These are phyloP conservation scores for Sphagnum fallax DNA, from an alignment of 228 moss, liverwort and hornwort genomes.

Conservation along the genomic window DNA sequence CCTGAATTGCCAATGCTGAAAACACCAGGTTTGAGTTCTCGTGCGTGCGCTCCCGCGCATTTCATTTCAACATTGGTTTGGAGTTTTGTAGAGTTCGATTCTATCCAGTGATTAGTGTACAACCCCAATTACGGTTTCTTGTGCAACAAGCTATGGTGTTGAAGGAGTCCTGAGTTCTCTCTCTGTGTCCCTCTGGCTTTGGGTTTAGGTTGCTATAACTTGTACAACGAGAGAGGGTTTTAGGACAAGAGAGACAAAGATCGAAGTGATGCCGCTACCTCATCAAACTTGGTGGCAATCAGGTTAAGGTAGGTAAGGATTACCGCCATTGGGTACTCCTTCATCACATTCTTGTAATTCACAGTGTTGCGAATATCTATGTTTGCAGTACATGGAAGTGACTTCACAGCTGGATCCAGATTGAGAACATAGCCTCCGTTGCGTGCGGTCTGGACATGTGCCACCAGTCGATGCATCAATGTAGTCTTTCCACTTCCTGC, in stretches of 20 bases:
- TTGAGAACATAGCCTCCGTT: constrained; percentile 88
- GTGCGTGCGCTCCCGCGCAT: too few relatives aligned
- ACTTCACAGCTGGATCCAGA: constrained; percentile 85
- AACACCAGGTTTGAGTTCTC: too few relatives aligned
- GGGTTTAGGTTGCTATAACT: too few relatives aligned
- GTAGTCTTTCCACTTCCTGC: constrained; percentile 93
- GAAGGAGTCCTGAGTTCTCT: too few relatives aligned
- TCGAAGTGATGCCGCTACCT: constrained; percentile 30
- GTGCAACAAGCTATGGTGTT: too few relatives aligned
- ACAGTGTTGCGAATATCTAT: constrained; percentile 98
- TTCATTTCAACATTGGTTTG: too few relatives aligned
- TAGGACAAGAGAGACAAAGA: not conserved
- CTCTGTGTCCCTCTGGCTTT: too few relatives aligned
- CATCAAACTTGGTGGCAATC: constrained; percentile 87
- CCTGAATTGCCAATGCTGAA: too few relatives aligned
- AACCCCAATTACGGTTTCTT: too few relatives aligned
- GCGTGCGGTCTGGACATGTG: constrained; percentile 56
- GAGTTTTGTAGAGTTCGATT: too few relatives aligned
- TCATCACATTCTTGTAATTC: constrained; percentile 97
- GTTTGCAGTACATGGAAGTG: constrained; percentile 76
- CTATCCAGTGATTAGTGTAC: too few relatives aligned
- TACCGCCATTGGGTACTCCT: constrained; percentile 92
- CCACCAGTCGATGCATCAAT: constrained; percentile 79
- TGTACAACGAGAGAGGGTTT: too few relatives aligned
- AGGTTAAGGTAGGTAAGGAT: constrained; percentile 94